Evolutionary conservation across 495 filamentous ascomycete species (phyloP), one percentile per base, ranked within the genome.

Genomic region (Penicillium canariense): DNA sequence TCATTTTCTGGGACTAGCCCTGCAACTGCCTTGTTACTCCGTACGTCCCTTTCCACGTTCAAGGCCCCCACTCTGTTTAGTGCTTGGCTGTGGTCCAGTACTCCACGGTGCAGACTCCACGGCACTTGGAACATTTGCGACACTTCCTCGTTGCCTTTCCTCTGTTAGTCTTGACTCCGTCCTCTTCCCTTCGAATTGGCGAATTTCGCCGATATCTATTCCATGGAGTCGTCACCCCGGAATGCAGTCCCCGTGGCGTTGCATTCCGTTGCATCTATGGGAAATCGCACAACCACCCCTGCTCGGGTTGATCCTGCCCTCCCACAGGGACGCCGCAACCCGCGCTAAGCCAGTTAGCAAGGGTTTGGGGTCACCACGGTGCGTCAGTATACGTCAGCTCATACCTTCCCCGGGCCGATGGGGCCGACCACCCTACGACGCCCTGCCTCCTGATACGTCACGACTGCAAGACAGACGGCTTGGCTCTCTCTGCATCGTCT

Each of bases 341-440:
- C 50, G 38, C 54, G 22, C 58, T 61, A 56, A 44, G 34, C 45
- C 28, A 31, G 38, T 25, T 48, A 55, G 45, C 51, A 58, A 50
- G 55, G 59, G 36, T 46, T 51, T 23, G 48, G 49, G 44, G 42
- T 18, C 20, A 28, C 42, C 12, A 8, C 26, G 31, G 47, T 55
- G 50, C 47, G 40, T 30, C 50, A 46, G 58, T 34, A 28, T 64
- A 64, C 61, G 61, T 65, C 62, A 62, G 62, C 62, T 53, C 48
- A 54, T 59, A 38, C 54, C 44, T 56, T 35, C 48, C 53, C 25
- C 45, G 50, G 46, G 40, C 18, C 28, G 36, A 50, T 42, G 50
- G 43, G 44, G 49, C 53, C 43, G 32, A 36, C 20, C 26, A 55
- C 38, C 32, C 44, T 55, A 20, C 17, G 15, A 28, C 8, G 20